Evolutionary conservation across 257 asterid genomes (phyloP).

Genomic region (Parsonsia alboflavescens): DNA sequence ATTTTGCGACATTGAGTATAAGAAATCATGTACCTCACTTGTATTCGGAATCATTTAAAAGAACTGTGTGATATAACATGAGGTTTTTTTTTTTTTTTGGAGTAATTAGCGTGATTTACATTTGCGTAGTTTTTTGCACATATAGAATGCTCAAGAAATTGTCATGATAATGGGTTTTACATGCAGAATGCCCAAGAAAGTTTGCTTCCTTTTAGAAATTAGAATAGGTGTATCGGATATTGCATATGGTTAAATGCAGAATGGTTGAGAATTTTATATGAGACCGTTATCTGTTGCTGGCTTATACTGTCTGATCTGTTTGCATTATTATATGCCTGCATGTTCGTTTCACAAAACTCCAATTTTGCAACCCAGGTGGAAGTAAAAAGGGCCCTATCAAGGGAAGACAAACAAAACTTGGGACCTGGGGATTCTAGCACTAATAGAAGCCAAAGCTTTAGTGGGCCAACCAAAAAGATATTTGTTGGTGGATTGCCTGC

Average conservation of each 20-base stretch:
- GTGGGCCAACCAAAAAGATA: conserved; percentile 35
- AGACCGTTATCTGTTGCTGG: neutral
- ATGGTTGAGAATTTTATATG: neutral
- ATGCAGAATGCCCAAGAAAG: neutral
- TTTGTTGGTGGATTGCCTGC: conserved; percentile 47
- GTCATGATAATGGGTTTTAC: neutral
- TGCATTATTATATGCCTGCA: neutral
- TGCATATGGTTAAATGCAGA: neutral
- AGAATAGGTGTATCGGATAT: neutral
- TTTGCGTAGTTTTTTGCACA: neutral
- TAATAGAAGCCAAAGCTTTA: conserved; percentile 14
- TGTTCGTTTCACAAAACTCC: neutral
- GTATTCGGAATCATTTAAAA: neutral
- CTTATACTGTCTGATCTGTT: neutral
- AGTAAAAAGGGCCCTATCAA: conserved; percentile 18
- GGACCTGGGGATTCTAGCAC: conserved; percentile 4
- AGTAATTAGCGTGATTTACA: neutral
- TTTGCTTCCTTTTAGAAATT: neutral
- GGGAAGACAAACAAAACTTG: conserved; percentile 5
- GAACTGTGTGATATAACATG: too few relatives aligned
- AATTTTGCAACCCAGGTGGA: conserved; percentile 13
- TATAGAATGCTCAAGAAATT: neutral
- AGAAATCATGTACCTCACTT: neutral
- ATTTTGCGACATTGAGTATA: neutral
- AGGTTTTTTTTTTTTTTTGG: too few relatives aligned